These are phyloP conservation scores for Coniochaeta hoffmannii DNA, from an alignment of 2,329 filamentous ascomycete species.

Conservation along the genomic window DNA sequence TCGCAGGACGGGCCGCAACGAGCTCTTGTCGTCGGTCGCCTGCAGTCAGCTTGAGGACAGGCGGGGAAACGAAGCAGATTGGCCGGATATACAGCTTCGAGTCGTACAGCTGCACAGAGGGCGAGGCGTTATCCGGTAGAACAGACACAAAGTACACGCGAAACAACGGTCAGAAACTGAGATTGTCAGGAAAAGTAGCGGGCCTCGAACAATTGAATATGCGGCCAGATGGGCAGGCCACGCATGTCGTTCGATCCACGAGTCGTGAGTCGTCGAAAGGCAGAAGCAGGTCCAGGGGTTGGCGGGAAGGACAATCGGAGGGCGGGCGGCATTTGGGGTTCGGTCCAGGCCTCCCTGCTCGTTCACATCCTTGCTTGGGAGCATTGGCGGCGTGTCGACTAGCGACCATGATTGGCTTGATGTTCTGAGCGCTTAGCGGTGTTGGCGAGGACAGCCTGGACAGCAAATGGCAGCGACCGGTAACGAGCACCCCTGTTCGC, in stretches of 20 bases:
- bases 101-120: background rate
- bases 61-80: slow-evolving; percentile 3
- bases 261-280: slow-evolving; percentile 8
- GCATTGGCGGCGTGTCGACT: slow-evolving; percentile 1
- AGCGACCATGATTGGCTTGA: slow-evolving; percentile 16
- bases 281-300: slow-evolving; percentile 8
- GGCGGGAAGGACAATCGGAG: background rate
- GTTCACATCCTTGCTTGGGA: background rate
- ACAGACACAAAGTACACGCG: background rate
- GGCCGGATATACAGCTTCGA: background rate
- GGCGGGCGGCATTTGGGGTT: slow-evolving; percentile 10
- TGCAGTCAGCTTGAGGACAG: background rate
- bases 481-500: background rate
- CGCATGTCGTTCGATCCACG: background rate
- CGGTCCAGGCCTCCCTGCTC: background rate
- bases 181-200: slow-evolving; percentile 6
- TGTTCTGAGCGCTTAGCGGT: slow-evolving; percentile 14
- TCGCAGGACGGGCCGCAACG: slow-evolving; percentile 2
- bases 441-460: background rate
- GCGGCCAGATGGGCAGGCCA: slow-evolving; percentile 20
- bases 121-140: background rate
- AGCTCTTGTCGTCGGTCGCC: background rate
- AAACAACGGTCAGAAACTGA: background rate
- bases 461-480: slow-evolving; percentile 3
- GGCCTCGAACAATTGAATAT: slow-evolving; percentile 16